These are phyloP conservation scores for Salix purpurea DNA, from an alignment of 345 rosid genomes.

Conservation along the genomic window DNA sequence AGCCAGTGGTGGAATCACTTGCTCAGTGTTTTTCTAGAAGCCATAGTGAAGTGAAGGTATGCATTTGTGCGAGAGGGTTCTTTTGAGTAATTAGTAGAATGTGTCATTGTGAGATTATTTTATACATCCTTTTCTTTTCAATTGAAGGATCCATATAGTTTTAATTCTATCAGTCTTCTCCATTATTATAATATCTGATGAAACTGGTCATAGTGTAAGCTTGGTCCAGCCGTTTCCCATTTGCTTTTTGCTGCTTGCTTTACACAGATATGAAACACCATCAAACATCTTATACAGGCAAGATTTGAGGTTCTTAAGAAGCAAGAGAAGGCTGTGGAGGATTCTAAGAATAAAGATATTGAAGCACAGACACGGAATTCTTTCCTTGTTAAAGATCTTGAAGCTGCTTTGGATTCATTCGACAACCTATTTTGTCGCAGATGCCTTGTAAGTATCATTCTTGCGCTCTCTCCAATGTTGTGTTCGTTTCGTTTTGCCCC, in stretches of 20 bases:
- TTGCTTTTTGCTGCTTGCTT: constrained; percentile 72
- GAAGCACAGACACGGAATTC: constrained; percentile 53
- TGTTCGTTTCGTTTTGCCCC: neutral
- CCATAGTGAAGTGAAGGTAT: constrained; percentile 78
- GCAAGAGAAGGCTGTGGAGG: constrained; percentile 48
- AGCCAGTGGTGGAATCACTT: constrained; percentile 60
- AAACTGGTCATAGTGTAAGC: constrained; percentile 60
- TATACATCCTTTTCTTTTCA: neutral
- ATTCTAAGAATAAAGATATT: constrained; percentile 41
- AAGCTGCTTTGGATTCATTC: constrained; percentile 96
- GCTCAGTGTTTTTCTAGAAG: constrained; percentile 69
- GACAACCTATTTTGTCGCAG: constrained; percentile 97
- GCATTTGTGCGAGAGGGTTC: constrained; percentile 10
- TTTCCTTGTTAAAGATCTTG: constrained; percentile 81
- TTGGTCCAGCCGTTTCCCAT: constrained; percentile 87
- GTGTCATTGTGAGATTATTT: neutral
- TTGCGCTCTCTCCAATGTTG: constrained; percentile 2
- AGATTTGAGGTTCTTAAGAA: constrained; percentile 71
- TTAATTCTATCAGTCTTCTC: neutral
- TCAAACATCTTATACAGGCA: constrained; percentile 99
- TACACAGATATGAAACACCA: constrained; percentile 95
- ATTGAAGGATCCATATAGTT: constrained; percentile 4
- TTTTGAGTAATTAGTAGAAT: neutral
- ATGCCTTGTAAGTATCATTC: constrained; percentile 69
- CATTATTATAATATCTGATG: constrained; percentile 17